phyloP scores from a whole-genome alignment of 2,329 filamentous ascomycete genomes.

The Torrubiella hemipterigena region DNA sequence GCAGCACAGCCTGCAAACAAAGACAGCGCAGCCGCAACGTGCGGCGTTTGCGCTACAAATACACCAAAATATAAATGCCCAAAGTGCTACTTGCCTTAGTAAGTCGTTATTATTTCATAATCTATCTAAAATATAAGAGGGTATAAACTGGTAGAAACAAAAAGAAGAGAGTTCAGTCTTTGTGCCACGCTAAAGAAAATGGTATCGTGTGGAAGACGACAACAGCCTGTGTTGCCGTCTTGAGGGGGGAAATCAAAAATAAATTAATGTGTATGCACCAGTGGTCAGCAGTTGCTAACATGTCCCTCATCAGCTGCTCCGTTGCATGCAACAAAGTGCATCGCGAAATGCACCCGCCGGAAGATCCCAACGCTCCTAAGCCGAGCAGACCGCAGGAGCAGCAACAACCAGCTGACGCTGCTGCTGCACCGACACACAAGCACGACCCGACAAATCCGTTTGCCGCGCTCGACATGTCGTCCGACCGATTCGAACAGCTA shows the following conservation, averaged over 20 bases:
- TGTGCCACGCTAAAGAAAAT: too few species aligned
- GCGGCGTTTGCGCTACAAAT: constrained; percentile 39
- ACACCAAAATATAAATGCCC: constrained; percentile 51
- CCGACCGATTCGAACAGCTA: constrained; percentile 34
- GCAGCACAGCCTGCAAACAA: too few species aligned
- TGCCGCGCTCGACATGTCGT: constrained; percentile 32
- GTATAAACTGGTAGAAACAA: too few species aligned
- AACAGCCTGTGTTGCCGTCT: too few species aligned
- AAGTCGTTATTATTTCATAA: constrained; percentile 19
- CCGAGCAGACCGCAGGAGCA: constrained; percentile 10
- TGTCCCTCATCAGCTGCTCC: constrained; percentile 39
- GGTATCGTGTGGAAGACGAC: too few species aligned
- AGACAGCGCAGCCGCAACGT: constrained; percentile 17
- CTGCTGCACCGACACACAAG: constrained; percentile 6
- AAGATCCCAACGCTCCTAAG: too few species aligned
- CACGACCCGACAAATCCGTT: constrained; percentile 31
- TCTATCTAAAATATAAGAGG: too few species aligned
- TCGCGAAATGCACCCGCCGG: constrained; percentile 34
- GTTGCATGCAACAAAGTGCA: constrained; percentile 43
- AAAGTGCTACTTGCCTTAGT: constrained; percentile 48
- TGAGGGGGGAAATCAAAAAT: too few species aligned
- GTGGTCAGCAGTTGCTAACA: constrained; percentile 7
- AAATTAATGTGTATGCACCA: too few species aligned
- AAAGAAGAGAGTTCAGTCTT: too few species aligned
- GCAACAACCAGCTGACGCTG: constrained; percentile 4